A percentile compares a stretch with the other conserved stretches of the same genome.
Conservation (phyloP, 345 rosid genomes). For the Mercurialis annua region DNA sequence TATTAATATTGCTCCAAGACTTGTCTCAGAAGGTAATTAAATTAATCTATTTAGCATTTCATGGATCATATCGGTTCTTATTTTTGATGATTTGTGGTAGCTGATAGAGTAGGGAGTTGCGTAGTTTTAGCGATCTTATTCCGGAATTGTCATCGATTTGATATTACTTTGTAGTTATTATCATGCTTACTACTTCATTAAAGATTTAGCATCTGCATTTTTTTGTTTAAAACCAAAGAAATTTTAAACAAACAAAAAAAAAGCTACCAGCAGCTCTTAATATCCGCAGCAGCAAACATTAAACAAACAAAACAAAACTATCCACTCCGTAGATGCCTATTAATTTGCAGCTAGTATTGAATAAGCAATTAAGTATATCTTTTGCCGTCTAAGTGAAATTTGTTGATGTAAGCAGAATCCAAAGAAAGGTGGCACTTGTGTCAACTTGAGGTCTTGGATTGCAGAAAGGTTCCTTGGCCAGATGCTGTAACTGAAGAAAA, state of each 20-base stretch:
- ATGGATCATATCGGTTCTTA: constrained; percentile 5
- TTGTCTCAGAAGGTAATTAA: constrained; percentile 77
- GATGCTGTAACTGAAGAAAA: constrained; percentile 43
- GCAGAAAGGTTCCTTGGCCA: constrained; percentile 83
- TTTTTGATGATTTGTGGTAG: neutral
- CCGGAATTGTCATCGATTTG: neutral
- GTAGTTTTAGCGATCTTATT: neutral
- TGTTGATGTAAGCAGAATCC: constrained; percentile 43
- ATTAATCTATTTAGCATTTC: constrained; percentile 5
- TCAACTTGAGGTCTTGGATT: constrained; percentile 82
- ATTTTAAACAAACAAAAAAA: too few relatives aligned
- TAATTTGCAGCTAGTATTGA: too few relatives aligned
- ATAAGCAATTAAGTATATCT: neutral
- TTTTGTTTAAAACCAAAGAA: too few relatives aligned
- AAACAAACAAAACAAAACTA: too few relatives aligned
- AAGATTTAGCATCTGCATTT: neutral
- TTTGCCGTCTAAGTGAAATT: constrained; percentile 8
- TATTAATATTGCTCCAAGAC: constrained; percentile 71
- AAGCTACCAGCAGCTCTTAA: too few relatives aligned
- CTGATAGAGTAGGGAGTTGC: neutral
- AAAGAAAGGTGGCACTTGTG: constrained; percentile 75
- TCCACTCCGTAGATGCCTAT: too few relatives aligned
- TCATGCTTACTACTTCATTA: neutral
- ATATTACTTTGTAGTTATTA: neutral
- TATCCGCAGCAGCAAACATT: too few relatives aligned